A percentile compares a stretch with the other conserved stretches of the same genome.
Evolutionary conservation across 2,329 filamentous ascomycete species (phyloP).

Genomic region (Xylaria sp.): DNA sequence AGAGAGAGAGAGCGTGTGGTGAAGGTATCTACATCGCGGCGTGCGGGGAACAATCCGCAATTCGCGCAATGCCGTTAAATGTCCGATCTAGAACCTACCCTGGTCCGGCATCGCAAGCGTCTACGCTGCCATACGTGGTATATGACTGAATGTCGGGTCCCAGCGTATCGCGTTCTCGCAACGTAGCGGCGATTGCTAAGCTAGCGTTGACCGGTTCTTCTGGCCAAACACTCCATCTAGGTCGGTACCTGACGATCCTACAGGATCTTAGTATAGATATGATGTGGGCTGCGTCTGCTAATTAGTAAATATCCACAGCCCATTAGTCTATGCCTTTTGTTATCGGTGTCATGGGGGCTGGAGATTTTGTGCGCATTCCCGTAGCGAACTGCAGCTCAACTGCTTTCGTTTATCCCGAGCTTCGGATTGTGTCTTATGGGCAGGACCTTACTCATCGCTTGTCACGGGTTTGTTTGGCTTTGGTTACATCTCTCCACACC

Average conservation of each 20-base stretch:
- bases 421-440: neutral
- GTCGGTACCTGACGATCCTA: constrained; percentile 10
- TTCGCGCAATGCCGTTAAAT: constrained; percentile 1
- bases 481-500: neutral
- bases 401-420: neutral
- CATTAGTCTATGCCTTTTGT: neutral
- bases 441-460: neutral
- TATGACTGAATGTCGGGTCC: neutral
- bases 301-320: neutral
- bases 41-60: constrained; percentile 5
- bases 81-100: constrained; percentile 3
- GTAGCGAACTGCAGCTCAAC: neutral
- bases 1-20: neutral
- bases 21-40: constrained; percentile 11
- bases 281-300: neutral
- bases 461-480: neutral
- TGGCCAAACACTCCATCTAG: neutral
- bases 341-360: neutral
- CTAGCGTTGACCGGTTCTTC: neutral
- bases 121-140: neutral
- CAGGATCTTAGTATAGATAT: neutral
- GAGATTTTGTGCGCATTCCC: neutral
- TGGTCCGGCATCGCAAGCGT: neutral
- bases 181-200: neutral
- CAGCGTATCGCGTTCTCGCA: neutral